Evolutionary conservation across 2,329 filamentous ascomycete species (phyloP).

Genomic region (Apiospora kogelbergensis): DNA sequence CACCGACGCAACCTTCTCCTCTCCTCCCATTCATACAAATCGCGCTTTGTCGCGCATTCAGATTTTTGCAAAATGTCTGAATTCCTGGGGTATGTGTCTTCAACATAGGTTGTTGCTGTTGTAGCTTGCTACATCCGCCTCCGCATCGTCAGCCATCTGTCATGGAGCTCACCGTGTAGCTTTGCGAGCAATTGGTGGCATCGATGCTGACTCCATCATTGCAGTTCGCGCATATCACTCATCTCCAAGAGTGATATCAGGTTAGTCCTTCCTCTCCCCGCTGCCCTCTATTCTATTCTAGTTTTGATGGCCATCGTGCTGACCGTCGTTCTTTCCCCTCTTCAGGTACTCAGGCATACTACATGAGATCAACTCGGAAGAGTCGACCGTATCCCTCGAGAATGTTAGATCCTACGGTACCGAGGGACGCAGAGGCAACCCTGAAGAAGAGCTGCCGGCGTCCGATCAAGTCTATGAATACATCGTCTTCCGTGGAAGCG

Average conservation of each 20-base stretch:
- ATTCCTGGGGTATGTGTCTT: slow-evolving; percentile 54
- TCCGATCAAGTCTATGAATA: slow-evolving; percentile 95
- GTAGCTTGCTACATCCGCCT: slow-evolving; percentile 18
- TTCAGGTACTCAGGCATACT: slow-evolving; percentile 89
- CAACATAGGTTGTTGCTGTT: slow-evolving; percentile 7
- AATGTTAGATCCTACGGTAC: slow-evolving; percentile 95
- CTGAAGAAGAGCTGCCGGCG: slow-evolving; percentile 77
- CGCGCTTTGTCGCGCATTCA: slow-evolving; percentile 9
- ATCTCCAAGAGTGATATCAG: slow-evolving; percentile 98
- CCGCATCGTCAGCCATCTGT: slow-evolving; percentile 17
- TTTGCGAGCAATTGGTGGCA: slow-evolving; percentile 19
- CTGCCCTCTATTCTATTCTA: too few species aligned
- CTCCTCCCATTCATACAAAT: not conserved
- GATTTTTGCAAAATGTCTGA: slow-evolving; percentile 51
- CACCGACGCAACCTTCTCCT: not conserved
- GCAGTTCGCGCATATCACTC: slow-evolving; percentile 88
- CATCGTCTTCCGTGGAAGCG: slow-evolving; percentile 96
- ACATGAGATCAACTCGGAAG: slow-evolving; percentile 97
- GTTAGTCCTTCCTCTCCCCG: slow-evolving; percentile 52
- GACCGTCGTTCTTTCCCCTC: slow-evolving; percentile 32
- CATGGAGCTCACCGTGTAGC: slow-evolving; percentile 2
- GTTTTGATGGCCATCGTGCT: slow-evolving; percentile 12
- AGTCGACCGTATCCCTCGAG: slow-evolving; percentile 93
- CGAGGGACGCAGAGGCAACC: slow-evolving; percentile 79
- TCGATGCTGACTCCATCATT: slow-evolving; percentile 12